phyloP scores from a whole-genome alignment of 176 grass and related monocot genomes.

The Zizania latifolia region DNA sequence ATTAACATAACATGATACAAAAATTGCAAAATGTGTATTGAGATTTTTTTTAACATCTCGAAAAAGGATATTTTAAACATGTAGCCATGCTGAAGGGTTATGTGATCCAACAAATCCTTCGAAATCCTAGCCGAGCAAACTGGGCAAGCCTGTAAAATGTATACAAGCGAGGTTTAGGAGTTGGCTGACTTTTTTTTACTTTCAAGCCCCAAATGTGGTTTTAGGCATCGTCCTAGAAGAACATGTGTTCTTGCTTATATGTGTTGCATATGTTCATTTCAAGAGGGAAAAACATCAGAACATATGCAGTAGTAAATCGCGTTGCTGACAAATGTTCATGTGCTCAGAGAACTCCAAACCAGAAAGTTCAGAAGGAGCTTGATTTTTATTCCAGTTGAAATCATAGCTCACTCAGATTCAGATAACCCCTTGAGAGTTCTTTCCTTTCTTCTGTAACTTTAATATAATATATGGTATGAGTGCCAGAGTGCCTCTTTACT shows the following conservation, averaged over 20 bases:
- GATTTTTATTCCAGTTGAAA: not conserved
- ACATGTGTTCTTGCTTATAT: not conserved
- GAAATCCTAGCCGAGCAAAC: slow-evolving; percentile 38
- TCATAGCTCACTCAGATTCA: not conserved
- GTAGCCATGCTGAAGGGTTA: slow-evolving; percentile 40
- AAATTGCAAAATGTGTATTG: not conserved
- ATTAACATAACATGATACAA: not conserved
- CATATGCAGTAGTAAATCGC: not conserved
- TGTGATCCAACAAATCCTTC: slow-evolving; percentile 48
- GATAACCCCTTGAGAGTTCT: not conserved
- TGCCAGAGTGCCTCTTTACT: not conserved
- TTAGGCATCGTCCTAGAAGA: not conserved
- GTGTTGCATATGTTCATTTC: no score
- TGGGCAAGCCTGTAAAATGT: slow-evolving; percentile 38
- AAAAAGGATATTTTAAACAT: slow-evolving; percentile 51
- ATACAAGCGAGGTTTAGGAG: not conserved
- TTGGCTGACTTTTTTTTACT: not conserved
- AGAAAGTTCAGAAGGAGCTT: not conserved
- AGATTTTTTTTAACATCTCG: not conserved
- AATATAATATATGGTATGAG: not conserved
- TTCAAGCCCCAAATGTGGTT: not conserved
- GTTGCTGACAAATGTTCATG: not conserved
- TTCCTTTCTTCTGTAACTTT: not conserved
- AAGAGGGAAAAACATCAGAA: not conserved
- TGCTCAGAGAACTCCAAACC: not conserved